Evolutionary conservation across 164 flowering plant species (phyloP).

Genomic region (Macadamia tetraphylla): DNA sequence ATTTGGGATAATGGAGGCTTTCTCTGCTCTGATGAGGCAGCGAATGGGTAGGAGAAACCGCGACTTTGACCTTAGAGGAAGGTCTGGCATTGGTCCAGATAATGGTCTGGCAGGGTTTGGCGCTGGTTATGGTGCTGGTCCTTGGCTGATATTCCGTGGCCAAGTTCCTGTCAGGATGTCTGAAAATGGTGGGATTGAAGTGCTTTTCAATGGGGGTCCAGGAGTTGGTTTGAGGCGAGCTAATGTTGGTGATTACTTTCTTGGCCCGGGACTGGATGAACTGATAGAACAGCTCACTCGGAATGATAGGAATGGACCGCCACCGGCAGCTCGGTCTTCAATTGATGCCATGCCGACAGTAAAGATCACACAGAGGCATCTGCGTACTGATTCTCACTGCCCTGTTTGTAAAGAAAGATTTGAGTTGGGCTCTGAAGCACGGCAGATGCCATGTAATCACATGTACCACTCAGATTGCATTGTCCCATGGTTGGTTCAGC

Average conservation of each 20-base stretch:
- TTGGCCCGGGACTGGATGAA: slow-evolving; percentile 85
- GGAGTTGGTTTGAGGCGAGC: slow-evolving; percentile 59
- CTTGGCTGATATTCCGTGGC: slow-evolving; percentile 70
- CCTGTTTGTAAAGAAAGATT: slow-evolving; percentile 29
- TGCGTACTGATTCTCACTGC: slow-evolving; percentile 69
- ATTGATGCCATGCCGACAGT: slow-evolving; percentile 79
- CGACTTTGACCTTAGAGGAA: slow-evolving; percentile 39
- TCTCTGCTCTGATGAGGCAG: slow-evolving; percentile 69
- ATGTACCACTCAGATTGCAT: slow-evolving; percentile 53
- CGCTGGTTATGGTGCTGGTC: slow-evolving; percentile 36
- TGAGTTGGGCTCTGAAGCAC: slow-evolving; percentile 64
- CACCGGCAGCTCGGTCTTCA: slow-evolving; percentile 69
- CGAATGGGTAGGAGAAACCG: slow-evolving; percentile 38
- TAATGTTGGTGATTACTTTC: slow-evolving; percentile 60
- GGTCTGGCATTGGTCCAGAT: slow-evolving; percentile 36
- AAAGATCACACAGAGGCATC: slow-evolving; percentile 61
- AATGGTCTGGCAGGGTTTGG: slow-evolving; percentile 8
- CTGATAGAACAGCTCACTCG: slow-evolving; percentile 59
- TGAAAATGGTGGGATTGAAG: slow-evolving; percentile 53
- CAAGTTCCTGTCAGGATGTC: slow-evolving; percentile 64
- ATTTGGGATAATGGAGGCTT: slow-evolving; percentile 53
- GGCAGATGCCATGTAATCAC: slow-evolving; percentile 53
- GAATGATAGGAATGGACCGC: slow-evolving; percentile 50
- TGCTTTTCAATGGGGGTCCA: slow-evolving; percentile 56
- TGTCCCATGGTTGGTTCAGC: slow-evolving; percentile 80